Conservation (phyloP, 2,329 filamentous ascomycete genomes). For the Alternaria hordeiaustralica region DNA sequence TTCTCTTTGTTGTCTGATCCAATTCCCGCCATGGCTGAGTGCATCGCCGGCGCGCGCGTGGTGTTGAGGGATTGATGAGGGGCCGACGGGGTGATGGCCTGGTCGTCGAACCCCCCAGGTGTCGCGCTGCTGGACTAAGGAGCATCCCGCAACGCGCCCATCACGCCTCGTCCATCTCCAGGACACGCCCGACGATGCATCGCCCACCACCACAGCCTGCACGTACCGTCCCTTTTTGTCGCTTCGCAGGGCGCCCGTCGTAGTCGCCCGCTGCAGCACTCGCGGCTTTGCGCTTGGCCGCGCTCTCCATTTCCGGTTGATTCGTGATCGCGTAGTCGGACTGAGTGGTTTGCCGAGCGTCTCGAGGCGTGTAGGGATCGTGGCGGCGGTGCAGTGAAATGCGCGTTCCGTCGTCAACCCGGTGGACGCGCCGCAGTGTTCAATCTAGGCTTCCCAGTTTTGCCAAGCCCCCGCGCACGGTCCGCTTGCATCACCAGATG, state of each 20-base stretch:
- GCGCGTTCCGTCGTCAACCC: conserved; percentile 33
- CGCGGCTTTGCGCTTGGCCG: conserved; percentile 64
- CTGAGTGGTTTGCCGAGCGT: conserved; percentile 21
- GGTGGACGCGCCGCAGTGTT: conserved; percentile 29
- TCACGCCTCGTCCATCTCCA: conserved; percentile 21
- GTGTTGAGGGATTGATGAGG: conserved; percentile 37
- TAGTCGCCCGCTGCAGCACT: conserved; percentile 56
- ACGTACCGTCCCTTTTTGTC: conserved; percentile 66
- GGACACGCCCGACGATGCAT: conserved; percentile 32
- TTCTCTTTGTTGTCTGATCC: not conserved
- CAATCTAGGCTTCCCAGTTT: conserved; percentile 15
- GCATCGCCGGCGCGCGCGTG: conserved; percentile 36
- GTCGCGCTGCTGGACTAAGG: conserved; percentile 38
- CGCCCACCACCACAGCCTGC: conserved; percentile 27
- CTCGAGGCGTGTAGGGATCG: conserved; percentile 20
- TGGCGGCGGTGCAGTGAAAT: conserved; percentile 43
- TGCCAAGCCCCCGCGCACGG: conserved; percentile 13
- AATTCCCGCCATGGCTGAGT: not conserved
- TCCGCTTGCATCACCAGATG: conserved; percentile 7
- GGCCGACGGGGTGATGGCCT: conserved; percentile 35
- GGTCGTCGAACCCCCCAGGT: conserved; percentile 45
- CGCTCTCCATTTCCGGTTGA: conserved; percentile 49
- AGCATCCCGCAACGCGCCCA: conserved; percentile 40
- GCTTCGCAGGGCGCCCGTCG: conserved; percentile 63
- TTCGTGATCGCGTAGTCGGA: conserved; percentile 41